Evolutionary conservation across 352 stramenopile genomes (phyloP).

Genomic region (Vaucheria bursata): DNA sequence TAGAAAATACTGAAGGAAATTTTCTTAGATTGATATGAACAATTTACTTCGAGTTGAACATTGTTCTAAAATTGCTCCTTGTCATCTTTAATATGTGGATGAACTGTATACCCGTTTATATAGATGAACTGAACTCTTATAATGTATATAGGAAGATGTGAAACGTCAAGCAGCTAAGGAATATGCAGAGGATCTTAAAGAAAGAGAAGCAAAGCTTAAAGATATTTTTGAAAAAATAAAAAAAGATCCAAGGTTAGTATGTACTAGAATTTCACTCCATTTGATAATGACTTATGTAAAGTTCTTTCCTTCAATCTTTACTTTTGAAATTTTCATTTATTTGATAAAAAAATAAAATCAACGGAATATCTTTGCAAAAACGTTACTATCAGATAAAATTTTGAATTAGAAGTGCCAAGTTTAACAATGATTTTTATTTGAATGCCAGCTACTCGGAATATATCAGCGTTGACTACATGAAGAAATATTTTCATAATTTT

Average conservation of each 20-base stretch:
- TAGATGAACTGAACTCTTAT: not conserved
- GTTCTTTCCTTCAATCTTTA: not conserved
- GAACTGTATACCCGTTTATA: not conserved
- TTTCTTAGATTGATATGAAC: not conserved
- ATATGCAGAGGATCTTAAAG: slow-evolving; percentile 31
- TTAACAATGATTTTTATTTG: too few relatives aligned
- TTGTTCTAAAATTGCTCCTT: too few relatives aligned
- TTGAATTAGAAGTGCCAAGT: too few relatives aligned
- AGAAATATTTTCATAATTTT: too few relatives aligned
- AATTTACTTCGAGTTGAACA: not conserved
- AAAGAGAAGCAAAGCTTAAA: slow-evolving; percentile 36
- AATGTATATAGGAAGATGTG: not conserved
- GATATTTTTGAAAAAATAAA: slow-evolving; percentile 40
- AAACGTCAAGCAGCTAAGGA: slow-evolving; percentile 26
- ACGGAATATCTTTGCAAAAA: too few relatives aligned
- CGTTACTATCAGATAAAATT: too few relatives aligned
- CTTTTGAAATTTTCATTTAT: not conserved
- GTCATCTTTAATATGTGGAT: too few relatives aligned
- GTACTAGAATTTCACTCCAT: not conserved
- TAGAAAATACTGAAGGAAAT: not conserved
- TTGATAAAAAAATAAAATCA: too few relatives aligned
- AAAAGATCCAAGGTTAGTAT: slow-evolving; percentile 6
- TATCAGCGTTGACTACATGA: too few relatives aligned
- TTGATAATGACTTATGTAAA: too few relatives aligned
- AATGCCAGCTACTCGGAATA: too few relatives aligned